Base-by-base conservation (phyloP, 306 rosid species). In the Castanea sativa region DNA sequence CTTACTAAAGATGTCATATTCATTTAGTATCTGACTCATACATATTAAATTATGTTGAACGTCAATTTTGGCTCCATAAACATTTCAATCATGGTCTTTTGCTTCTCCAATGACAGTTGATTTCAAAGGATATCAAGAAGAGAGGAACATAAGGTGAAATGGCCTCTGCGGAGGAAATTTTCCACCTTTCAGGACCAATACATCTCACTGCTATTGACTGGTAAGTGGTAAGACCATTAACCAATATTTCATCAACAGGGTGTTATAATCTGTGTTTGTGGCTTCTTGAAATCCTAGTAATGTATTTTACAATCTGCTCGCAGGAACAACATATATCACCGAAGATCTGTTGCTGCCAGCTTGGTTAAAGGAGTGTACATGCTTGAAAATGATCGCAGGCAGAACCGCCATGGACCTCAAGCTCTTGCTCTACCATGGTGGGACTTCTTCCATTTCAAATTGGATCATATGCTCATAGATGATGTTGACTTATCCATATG, bases 171-270 rank as follows among this genome's bases (percentile, higher is more conserved):
- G 2, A 4, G 1, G 8, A 79, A 1, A 58, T 9, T 53, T 83
- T 83, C 67, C 29, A n/a, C 11, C 21, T 52, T 9, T 69, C 83
- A 38, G 81, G 86, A 27, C 83, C 83, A 75, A 19, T 71, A 38
- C 59, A 79, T 79, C 80, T 83, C 75, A 61, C 57, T 53, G 15
- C 56, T 2, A 74, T 83, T 23, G 78, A 83, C 74, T 83, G 87
- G 87, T 79, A 61, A 20, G 72, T 83, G 87, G 83, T 79, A 61
- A 20, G 72, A 49, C 16, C 16, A 49, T 49, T 12, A 4, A 72
- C 30, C 18, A 9, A 15, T 35, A 12, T 13, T 49, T 49, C 14
- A 49, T 13, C 53, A 49, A 49, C 16, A 49, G 15, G 16, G 53
- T 49, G 53, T 49, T 10, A 49, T 49, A 11, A 49, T 10, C 53